A percentile compares a stretch with the other conserved stretches of the same genome.
Conservation (phyloP, 176 grass and related monocot genomes). For the Guadua angustifolia region DNA sequence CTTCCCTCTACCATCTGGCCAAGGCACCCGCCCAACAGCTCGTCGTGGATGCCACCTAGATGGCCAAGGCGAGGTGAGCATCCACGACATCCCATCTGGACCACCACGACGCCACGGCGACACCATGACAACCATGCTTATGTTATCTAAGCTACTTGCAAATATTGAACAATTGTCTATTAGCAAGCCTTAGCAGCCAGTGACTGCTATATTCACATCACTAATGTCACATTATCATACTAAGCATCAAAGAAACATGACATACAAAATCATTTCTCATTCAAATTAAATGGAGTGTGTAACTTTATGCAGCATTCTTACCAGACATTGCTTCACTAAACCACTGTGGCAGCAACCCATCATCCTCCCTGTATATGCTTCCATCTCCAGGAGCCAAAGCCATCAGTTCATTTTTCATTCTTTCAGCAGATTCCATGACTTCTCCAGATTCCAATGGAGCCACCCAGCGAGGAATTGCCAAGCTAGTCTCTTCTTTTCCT, state of each 20-base stretch:
- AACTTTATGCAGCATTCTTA: constrained; percentile 39
- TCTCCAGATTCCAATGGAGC: constrained; percentile 42
- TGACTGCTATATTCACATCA: not conserved
- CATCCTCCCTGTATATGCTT: constrained; percentile 47
- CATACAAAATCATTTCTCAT: not conserved
- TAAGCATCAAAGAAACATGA: not conserved
- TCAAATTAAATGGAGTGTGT: not conserved
- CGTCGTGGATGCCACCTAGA: too few species aligned
- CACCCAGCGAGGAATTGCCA: constrained; percentile 58
- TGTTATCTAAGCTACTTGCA: not conserved
- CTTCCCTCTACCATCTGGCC: too few species aligned
- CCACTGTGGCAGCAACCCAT: constrained; percentile 72
- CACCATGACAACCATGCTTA: not conserved
- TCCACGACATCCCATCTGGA: too few species aligned
- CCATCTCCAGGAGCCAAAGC: constrained; percentile 52
- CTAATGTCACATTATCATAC: not conserved
- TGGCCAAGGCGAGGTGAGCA: too few species aligned
- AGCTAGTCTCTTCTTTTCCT: constrained; percentile 46
- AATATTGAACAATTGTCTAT: not conserved
- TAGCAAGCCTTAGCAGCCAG: not conserved
- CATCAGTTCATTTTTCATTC: constrained; percentile 47
- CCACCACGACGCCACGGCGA: too few species aligned
- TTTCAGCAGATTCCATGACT: constrained; percentile 31
- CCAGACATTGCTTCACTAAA: constrained; percentile 79
- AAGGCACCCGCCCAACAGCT: too few species aligned